A percentile compares a stretch with the other conserved stretches of the same genome.
phyloP scores from a whole-genome alignment of 2,329 filamentous ascomycete species.

The Podosphaera leucotricha region DNA sequence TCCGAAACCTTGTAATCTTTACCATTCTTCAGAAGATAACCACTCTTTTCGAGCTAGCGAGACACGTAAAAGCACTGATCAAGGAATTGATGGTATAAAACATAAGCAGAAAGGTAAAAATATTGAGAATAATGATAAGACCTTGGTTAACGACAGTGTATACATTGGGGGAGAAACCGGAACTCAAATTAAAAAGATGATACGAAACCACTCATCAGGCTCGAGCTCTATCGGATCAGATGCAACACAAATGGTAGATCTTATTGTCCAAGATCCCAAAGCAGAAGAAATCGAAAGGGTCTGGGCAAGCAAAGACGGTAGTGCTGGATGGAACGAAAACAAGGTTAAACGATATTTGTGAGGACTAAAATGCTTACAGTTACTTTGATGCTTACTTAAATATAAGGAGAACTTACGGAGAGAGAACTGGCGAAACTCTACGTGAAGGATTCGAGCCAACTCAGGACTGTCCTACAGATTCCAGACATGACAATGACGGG shows the following conservation, averaged over 20 bases:
- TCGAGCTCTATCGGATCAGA: constrained; percentile 27
- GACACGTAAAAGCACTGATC: constrained; percentile 15
- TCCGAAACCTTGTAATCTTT: constrained; percentile 27
- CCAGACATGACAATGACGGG: constrained; percentile 18
- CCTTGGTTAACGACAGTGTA: not conserved
- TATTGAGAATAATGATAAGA: constrained; percentile 11
- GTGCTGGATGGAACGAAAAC: constrained; percentile 33
- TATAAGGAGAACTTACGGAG: constrained; percentile 21
- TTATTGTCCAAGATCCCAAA: constrained; percentile 39
- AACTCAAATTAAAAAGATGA: constrained; percentile 16
- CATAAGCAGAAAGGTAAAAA: constrained; percentile 6
- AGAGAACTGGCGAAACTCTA: constrained; percentile 24
- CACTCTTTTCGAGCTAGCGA: constrained; percentile 16
- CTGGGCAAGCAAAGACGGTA: constrained; percentile 36
- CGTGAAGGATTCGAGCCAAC: constrained; percentile 28
- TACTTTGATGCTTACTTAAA: not conserved
- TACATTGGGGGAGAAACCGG: constrained; percentile 12
- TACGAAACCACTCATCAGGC: constrained; percentile 24
- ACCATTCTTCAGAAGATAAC: constrained; percentile 25
- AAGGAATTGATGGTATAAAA: constrained; percentile 15
- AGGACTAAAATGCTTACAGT: constrained; percentile 7
- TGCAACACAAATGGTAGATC: constrained; percentile 38
- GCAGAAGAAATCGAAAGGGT: constrained; percentile 38
- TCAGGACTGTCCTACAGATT: constrained; percentile 20
- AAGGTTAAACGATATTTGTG: constrained; percentile 31